Percentiles rank a stretch among this genome's conserved stretches.
Evolutionary conservation across 73 alveolate species (phyloP).

Genomic region (Paramecium octaurelia): DNA sequence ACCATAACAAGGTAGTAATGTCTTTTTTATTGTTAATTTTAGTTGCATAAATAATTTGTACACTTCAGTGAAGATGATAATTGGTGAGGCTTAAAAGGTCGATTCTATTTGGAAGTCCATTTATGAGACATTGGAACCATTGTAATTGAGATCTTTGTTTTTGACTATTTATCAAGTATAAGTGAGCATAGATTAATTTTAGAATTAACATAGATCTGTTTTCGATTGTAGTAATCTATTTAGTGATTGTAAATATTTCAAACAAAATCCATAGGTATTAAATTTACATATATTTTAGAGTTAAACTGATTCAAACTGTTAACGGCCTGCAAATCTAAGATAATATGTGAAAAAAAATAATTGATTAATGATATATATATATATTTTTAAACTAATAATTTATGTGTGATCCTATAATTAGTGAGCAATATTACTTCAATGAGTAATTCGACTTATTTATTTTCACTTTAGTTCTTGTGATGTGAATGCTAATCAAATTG

Average conservation of each 20-base stretch:
- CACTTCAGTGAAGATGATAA: background rate
- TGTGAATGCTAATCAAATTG: background rate
- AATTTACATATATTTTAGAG: background rate
- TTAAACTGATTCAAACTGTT: background rate
- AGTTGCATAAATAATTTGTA: background rate
- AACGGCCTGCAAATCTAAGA: conserved; percentile 6
- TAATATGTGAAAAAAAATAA: background rate
- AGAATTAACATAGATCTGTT: background rate
- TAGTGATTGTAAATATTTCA: background rate
- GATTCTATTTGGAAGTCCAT: background rate
- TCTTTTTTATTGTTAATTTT: background rate
- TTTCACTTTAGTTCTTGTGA: background rate
- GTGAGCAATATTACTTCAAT: conserved; percentile 1
- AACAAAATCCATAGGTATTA: background rate
- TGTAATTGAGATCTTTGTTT: background rate
- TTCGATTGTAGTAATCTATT: background rate
- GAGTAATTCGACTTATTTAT: background rate
- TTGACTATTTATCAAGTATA: background rate
- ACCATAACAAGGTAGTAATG: background rate
- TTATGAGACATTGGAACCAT: background rate
- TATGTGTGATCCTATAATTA: conserved; percentile 2
- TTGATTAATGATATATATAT: background rate
- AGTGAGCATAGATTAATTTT: background rate
- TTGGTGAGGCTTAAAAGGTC: background rate
- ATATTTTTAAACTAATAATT: background rate